Evolutionary conservation across 78 protist species (phyloP).

Genomic region (Dictyostelium capitatum): DNA sequence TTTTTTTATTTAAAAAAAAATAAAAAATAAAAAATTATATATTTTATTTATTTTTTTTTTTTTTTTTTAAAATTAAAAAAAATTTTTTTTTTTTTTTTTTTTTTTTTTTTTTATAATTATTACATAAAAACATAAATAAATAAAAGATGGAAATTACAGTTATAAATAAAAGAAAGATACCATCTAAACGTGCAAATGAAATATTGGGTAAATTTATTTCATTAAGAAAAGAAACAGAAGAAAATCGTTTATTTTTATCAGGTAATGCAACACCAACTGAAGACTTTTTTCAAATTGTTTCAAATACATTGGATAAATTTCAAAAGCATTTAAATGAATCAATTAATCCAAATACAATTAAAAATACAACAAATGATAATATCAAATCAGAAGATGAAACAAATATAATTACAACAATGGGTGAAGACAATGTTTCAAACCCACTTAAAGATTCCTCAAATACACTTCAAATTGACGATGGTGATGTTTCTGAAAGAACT

Average conservation of each 20-base stretch:
- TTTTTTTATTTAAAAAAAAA: too few relatives aligned
- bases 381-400: not conserved
- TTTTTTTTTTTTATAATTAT: too few relatives aligned
- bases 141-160: conserved; percentile 32
- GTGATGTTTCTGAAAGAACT: conserved; percentile 64
- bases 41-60: too few relatives aligned
- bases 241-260: conserved; percentile 22
- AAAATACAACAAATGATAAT: not conserved
- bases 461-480: conserved; percentile 45
- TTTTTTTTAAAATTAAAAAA: too few relatives aligned
- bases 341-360: not conserved
- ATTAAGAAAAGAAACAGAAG: conserved; percentile 22
- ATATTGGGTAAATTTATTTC: conserved; percentile 25
- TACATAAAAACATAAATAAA: not conserved
- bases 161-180: not conserved
- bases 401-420: not conserved
- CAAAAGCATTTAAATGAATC: conserved; percentile 55
- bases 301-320: conserved; percentile 36
- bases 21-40: too few relatives aligned
- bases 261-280: conserved; percentile 49
- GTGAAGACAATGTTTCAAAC: not conserved
- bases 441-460: conserved; percentile 40
- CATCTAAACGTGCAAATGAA: conserved; percentile 17
- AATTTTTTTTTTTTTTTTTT: too few relatives aligned
- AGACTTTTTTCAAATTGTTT: conserved; percentile 40